phyloP scores from a whole-genome alignment of 2,329 filamentous ascomycete genomes.

The Fusarium pseudonygamai region DNA sequence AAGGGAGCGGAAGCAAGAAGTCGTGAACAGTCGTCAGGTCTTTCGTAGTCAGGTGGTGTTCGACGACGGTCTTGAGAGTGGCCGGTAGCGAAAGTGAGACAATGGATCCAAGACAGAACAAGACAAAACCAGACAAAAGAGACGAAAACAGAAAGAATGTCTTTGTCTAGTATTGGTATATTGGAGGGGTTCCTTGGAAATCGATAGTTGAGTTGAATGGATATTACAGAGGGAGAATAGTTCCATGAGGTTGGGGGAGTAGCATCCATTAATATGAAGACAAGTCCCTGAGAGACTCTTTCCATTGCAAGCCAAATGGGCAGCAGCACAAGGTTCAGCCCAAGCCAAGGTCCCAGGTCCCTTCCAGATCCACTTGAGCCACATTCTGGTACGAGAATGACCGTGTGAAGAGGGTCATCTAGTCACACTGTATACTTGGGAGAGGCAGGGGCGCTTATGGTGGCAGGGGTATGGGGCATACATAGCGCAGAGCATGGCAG shows the following conservation, averaged over 20 bases:
- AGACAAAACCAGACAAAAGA: conserved; percentile 36
- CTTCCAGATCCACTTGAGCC: conserved; percentile 33
- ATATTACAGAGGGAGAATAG: conserved; percentile 23
- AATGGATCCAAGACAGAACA: conserved; percentile 28
- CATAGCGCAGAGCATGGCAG: conserved; percentile 14
- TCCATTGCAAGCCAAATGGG: conserved; percentile 6
- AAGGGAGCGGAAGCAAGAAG: conserved; percentile 20
- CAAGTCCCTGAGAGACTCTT: conserved; percentile 18
- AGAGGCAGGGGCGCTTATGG: conserved; percentile 28
- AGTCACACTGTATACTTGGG: conserved; percentile 33
- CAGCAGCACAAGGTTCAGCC: conserved; percentile 28
- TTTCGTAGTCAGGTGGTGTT: conserved; percentile 16
- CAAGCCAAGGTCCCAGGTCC: conserved; percentile 28
- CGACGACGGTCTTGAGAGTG: conserved; percentile 27
- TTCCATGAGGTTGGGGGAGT: conserved; percentile 28
- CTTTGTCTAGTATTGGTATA: conserved; percentile 7
- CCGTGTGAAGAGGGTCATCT: not conserved
- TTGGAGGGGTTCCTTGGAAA: conserved; percentile 9
- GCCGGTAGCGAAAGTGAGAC: conserved; percentile 33
- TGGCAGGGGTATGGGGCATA: conserved; percentile 18
- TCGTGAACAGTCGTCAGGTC: conserved; percentile 30
- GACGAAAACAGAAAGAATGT: conserved; percentile 36
- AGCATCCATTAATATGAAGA: conserved; percentile 40
- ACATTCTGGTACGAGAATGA: conserved; percentile 37
- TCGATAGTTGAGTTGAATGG: conserved; percentile 29